Evolutionary conservation across 176 grass and related monocot species (phyloP), one percentile per base, ranked within the genome.

Genomic region (Phoenix roebelenii): DNA sequence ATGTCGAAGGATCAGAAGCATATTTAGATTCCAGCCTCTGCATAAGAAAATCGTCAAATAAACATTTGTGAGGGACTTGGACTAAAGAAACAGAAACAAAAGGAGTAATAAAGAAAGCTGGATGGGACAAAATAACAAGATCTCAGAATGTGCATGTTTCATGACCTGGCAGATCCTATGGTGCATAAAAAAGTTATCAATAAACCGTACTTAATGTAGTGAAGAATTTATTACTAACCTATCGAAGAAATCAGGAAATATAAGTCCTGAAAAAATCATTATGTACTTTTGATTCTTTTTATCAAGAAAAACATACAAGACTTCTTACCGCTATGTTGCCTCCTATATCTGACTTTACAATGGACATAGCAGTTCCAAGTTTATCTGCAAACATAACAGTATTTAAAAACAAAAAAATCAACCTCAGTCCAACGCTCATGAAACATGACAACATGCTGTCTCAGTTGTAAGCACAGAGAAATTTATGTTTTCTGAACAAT

Each of bases 21-120:
- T 92, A 92, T 57, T 92, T 98, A 22, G 64, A 85, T 68, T 98
- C 93, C 69, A 98, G 68, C 68, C 93, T 89, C 93, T 98, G 66
- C 60, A 83, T 3, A 30, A 17, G 20, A 62, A 18, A 20, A 60
- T 18, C 19, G 9, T 24, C 3, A 25, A 50, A 5, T 30, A 6
- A 23, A 44, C 18, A 62, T 62, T 14, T 16, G 22, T 16, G 16
- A 19, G 3, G 12, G 18, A 4, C 7, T 50, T 5, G 35, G 35
- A 24, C 17, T 17, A 51, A 51, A 49, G 20, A 16, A 10, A 15
- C 14, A 22, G 48, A 24, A 16, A 7, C 10, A 57, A 18, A 49
- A 23, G 30, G 44, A 23, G 19, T 9, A 56, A 69, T 3, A 54
- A 53, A 76, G 18, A 73, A 14, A 23, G 64, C 50, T 69, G 22